Conservation (phyloP, 2,329 filamentous ascomycete genomes). For the Aspergillus carbonarius region DNA sequence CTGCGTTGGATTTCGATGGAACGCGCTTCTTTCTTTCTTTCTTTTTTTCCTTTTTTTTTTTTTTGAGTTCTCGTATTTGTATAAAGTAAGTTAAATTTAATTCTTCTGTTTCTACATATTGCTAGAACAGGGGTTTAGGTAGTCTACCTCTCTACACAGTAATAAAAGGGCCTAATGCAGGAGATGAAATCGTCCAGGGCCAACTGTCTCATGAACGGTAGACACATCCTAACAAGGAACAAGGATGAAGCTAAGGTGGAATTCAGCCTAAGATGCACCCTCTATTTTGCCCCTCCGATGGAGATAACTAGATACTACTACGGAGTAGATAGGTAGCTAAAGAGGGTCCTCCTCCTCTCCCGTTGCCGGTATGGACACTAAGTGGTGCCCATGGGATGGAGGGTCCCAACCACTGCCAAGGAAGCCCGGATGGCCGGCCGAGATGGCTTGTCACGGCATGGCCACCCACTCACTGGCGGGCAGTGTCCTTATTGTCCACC, state of each 20-base stretch:
- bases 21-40: neutral
- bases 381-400: constrained; percentile 11
- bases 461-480: neutral
- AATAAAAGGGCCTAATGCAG: neutral
- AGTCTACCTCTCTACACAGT: neutral
- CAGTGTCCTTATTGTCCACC: neutral
- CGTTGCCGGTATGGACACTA: neutral
- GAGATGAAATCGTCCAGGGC: neutral
- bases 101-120: too few species aligned
- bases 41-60: neutral
- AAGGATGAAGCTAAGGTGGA: neutral
- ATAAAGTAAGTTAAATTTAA: too few species aligned
- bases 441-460: constrained; percentile 5
- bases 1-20: neutral
- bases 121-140: too few species aligned
- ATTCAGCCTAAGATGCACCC: neutral
- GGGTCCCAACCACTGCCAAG: constrained; percentile 13
- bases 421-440: constrained; percentile 19
- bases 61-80: too few species aligned
- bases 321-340: neutral
- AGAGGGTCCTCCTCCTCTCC: neutral
- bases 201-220: neutral
- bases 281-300: neutral
- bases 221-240: neutral
- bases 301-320: neutral